Evolutionary conservation across 2,329 filamentous ascomycete genomes (phyloP).

Genomic region (Ploettnerulaceae sp.): DNA sequence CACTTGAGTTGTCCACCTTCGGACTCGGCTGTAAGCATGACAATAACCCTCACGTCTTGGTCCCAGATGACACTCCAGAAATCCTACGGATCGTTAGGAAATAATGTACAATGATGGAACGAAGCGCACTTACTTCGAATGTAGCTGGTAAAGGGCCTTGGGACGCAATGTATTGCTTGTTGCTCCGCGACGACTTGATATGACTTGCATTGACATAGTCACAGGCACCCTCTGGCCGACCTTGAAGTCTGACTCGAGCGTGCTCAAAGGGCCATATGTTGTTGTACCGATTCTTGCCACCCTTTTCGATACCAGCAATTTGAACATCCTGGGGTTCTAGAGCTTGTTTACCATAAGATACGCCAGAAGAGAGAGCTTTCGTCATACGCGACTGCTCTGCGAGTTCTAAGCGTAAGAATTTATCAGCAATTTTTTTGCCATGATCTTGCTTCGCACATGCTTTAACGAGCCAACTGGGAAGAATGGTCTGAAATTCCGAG

Average conservation of each 20-base stretch:
- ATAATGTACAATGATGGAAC: conserved; percentile 6
- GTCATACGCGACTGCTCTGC: conserved; percentile 91
- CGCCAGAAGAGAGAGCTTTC: conserved; percentile 62
- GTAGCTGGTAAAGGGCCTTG: conserved; percentile 91
- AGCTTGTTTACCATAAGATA: conserved; percentile 47
- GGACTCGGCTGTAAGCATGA: conserved; percentile 92
- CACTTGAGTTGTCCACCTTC: conserved; percentile 94
- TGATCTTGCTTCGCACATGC: conserved; percentile 64
- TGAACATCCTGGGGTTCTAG: conserved; percentile 46
- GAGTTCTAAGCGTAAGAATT: conserved; percentile 79
- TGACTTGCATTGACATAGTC: conserved; percentile 97
- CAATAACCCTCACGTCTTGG: conserved; percentile 88
- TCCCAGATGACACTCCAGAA: conserved; percentile 99
- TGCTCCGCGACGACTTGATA: conserved; percentile 71
- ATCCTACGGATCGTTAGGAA: conserved; percentile 53
- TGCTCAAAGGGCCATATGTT: conserved; percentile 97
- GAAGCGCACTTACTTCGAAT: conserved; percentile 63
- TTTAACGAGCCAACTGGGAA: conserved; percentile 74
- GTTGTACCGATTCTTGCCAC: conserved; percentile 93
- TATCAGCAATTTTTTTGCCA: conserved; percentile 75
- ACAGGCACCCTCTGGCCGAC: conserved; percentile 62
- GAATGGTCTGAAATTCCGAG: conserved; percentile 36
- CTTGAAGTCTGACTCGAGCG: conserved; percentile 74
- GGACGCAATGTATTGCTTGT: conserved; percentile 92
- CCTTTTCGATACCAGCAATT: conserved; percentile 90